Evolutionary conservation across 345 rosid species (phyloP).

Genomic region (Bruguiera parviflora): DNA sequence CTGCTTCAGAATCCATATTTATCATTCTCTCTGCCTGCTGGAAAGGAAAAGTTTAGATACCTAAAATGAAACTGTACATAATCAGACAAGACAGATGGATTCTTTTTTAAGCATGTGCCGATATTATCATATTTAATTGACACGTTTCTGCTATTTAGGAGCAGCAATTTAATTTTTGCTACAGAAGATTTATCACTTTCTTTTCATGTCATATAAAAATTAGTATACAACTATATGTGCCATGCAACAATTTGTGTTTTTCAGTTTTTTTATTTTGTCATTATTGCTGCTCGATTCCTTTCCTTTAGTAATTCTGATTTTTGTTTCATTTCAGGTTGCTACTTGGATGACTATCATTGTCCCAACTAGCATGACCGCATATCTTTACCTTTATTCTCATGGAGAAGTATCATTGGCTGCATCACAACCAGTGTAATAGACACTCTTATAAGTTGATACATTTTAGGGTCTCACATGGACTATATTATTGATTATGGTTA

Average conservation of each 20-base stretch:
- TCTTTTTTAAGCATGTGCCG: not conserved
- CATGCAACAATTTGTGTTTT: not conserved
- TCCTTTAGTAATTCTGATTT: not conserved
- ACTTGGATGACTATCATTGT: slow-evolving; percentile 93
- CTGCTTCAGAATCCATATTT: not conserved
- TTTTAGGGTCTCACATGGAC: slow-evolving; percentile 1
- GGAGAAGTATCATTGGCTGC: slow-evolving; percentile 97
- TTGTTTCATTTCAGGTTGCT: slow-evolving; percentile 66
- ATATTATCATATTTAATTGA: not conserved
- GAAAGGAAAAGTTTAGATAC: not conserved
- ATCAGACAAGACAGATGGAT: slow-evolving; percentile 1
- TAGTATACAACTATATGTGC: not conserved
- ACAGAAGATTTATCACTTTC: not conserved
- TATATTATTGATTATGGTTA: slow-evolving; percentile 12
- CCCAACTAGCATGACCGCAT: slow-evolving; percentile 92
- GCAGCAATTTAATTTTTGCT: not conserved
- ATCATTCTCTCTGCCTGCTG: not conserved
- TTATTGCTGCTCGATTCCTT: not conserved
- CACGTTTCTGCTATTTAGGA: not conserved
- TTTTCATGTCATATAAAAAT: not conserved
- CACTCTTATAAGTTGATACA: slow-evolving; percentile 32
- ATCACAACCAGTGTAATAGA: slow-evolving; percentile 99
- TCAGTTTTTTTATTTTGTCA: not conserved
- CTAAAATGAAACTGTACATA: too few species aligned
- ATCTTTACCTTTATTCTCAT: slow-evolving; percentile 90